Evolutionary conservation across 192 early-diverging fungal genomes (phyloP).

Genomic region (Backusella sp.): DNA sequence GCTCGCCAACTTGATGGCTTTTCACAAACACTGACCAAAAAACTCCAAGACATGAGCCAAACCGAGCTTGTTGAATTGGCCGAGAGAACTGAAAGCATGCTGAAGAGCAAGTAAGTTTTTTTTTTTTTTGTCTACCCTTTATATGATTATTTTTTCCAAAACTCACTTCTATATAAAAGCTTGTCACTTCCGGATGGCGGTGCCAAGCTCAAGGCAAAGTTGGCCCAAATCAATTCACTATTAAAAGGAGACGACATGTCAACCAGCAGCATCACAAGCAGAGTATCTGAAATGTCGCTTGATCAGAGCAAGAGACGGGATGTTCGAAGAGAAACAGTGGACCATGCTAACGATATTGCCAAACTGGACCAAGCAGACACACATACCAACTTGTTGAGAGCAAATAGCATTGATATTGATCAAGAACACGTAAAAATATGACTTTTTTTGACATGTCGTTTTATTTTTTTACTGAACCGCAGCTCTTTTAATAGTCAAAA

Average conservation of each 20-base stretch:
- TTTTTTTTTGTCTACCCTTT: background rate
- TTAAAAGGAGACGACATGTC: background rate
- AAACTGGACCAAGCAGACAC: background rate
- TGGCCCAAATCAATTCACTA: background rate
- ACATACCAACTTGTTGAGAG: background rate
- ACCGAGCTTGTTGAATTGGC: slow-evolving; percentile 4
- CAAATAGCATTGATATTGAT: background rate
- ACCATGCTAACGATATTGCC: slow-evolving; percentile 1
- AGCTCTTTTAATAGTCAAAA: background rate
- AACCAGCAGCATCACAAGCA: background rate
- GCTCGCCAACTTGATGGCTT: slow-evolving; percentile 4
- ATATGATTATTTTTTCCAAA: no score
- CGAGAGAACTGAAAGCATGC: slow-evolving; percentile 2
- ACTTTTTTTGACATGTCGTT: background rate
- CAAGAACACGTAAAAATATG: background rate
- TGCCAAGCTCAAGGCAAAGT: slow-evolving; percentile 6
- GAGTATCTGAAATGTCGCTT: slow-evolving; percentile 1
- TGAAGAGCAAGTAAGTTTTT: slow-evolving; percentile 14
- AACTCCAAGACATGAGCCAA: background rate
- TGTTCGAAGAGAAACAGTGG: slow-evolving; percentile 4
- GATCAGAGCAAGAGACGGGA: background rate
- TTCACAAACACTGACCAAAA: background rate
- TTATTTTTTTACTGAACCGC: background rate
- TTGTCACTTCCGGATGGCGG: slow-evolving; percentile 10
- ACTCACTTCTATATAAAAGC: background rate